Evolutionary conservation across 805 yeast genomes (phyloP), one percentile per base, ranked within the genome.

Genomic region (Vanderwaltozyma verrucispora): DNA sequence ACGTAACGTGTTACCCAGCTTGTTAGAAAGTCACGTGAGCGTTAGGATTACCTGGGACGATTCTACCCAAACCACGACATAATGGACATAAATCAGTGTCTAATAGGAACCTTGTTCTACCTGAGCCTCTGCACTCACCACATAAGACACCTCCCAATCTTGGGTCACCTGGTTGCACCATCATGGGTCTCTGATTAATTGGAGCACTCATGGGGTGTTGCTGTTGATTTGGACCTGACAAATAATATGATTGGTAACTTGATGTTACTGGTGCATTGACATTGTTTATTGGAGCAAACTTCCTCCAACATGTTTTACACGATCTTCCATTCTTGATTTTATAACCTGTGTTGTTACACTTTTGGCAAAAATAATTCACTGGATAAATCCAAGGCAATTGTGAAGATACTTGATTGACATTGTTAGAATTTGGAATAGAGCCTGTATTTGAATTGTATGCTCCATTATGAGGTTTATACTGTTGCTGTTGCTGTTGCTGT

Each of bases 151-250:
- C 94, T 1, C 95, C 94, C 44, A 72, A 54, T 24, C 77, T 49
- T 1, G 92, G 89, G 49, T 84, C 94, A 2, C 94, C 94, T 0
- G 94, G 92, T 16, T 50, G 53, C 1, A 82, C 80, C 13, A 72
- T 59, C 15, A 69, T 35, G 5, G 56, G 57, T 26, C 46, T 27
- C 33, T 33, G 21, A 34, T 40, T 2, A n/a, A n/a, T n/a, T n/a
- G n/a, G n/a, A 55, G 41, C 16, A 17, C n/a, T 10, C 21, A 27
- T 23, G 20, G 51, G 45, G 14, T 36, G 51, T 18, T 44, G 44
- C 27, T 44, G 54, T 35, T n/a, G n/a, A n/a, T n/a, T n/a, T n/a
- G n/a, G n/a, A n/a, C n/a, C n/a, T n/a, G n/a, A n/a, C n/a, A n/a
- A n/a, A n/a, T n/a, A n/a, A n/a, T n/a, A n/a, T n/a, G n/a, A n/a